Percentiles rank a stretch among this genome's conserved stretches.
Evolutionary conservation across 83 land plant species (phyloP).

Genomic region (Diphasiastrum complanatum): DNA sequence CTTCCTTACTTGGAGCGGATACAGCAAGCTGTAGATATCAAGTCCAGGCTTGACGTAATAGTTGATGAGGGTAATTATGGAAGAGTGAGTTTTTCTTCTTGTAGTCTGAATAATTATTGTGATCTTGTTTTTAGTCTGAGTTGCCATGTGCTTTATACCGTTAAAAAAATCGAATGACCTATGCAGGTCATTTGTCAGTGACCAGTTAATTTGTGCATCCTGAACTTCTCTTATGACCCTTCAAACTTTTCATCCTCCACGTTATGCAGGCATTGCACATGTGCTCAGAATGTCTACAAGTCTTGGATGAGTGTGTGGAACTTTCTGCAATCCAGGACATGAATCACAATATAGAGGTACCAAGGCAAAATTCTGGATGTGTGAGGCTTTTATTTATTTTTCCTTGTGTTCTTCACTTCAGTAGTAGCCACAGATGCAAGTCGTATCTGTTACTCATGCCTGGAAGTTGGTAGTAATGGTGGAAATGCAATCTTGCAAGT

Average conservation of each 20-base stretch:
- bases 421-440: too few relatives aligned
- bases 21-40: slow-evolving; percentile 53
- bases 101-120: background rate
- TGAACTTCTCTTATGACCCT: background rate
- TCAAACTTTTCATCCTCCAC: background rate
- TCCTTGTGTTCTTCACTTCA: background rate
- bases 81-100: slow-evolving; percentile 30
- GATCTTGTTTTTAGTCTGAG: background rate
- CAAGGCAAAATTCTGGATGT: too few relatives aligned
- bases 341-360: slow-evolving; percentile 72
- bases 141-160: background rate
- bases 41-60: slow-evolving; percentile 46
- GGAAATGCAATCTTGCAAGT: too few relatives aligned
- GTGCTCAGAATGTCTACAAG: slow-evolving; percentile 69
- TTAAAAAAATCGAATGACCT: too few relatives aligned
- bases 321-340: slow-evolving; percentile 62
- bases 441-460: too few relatives aligned
- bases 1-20: slow-evolving; percentile 67
- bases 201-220: background rate
- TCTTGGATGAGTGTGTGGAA: slow-evolving; percentile 57
- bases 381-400: too few relatives aligned
- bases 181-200: too few relatives aligned
- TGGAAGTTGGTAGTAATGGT: too few relatives aligned
- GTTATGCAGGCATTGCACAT: slow-evolving; percentile 58
- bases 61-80: slow-evolving; percentile 66